phyloP scores from a whole-genome alignment of 805 yeast species.

The Candida broadrunensis region DNA sequence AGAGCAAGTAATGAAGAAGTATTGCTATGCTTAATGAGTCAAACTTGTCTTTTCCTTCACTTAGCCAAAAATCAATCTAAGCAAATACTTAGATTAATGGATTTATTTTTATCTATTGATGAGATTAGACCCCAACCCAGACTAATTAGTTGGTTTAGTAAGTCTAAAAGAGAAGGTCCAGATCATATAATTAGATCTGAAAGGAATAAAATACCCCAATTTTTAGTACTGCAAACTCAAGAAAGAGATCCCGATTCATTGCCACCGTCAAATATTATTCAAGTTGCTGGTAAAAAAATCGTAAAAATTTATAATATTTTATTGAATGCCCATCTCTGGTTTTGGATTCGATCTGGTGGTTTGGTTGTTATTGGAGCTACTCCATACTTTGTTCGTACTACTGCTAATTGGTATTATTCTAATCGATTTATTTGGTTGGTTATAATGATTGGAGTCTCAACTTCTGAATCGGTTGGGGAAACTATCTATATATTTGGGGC shows the following conservation, averaged over 20 bases:
- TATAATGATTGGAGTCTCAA: slow-evolving; percentile 27
- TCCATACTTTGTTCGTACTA: slow-evolving; percentile 23
- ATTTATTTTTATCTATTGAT: slow-evolving; percentile 19
- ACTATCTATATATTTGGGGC: slow-evolving; percentile 22
- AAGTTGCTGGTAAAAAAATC: slow-evolving; percentile 16
- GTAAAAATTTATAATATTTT: slow-evolving; percentile 14
- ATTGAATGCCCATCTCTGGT: slow-evolving; percentile 21
- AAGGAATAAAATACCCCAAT: slow-evolving; percentile 4
- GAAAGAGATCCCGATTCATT: slow-evolving; percentile 27
- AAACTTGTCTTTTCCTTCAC: slow-evolving; percentile 17
- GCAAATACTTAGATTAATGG: slow-evolving; percentile 12
- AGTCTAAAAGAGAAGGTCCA: slow-evolving; percentile 7
- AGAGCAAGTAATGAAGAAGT: slow-evolving; percentile 19
- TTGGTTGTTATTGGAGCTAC: slow-evolving; percentile 19
- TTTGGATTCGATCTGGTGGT: slow-evolving; percentile 25
- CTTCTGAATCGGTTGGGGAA: slow-evolving; percentile 28
- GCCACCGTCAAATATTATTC: slow-evolving; percentile 20
- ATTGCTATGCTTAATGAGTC: slow-evolving; percentile 22
- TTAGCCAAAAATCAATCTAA: slow-evolving; percentile 14
- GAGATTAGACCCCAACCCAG: slow-evolving; percentile 17
- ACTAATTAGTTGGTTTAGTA: slow-evolving; percentile 13
- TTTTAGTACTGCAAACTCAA: slow-evolving; percentile 9
- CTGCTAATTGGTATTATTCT: slow-evolving; percentile 25
- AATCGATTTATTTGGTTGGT: slow-evolving; percentile 28
- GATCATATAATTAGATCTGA: slow-evolving; percentile 2